Percentiles rank a stretch among this genome's conserved stretches.
Evolutionary conservation across 2,329 filamentous ascomycete genomes (phyloP).

Genomic region (Emergomyces pasteurianus): DNA sequence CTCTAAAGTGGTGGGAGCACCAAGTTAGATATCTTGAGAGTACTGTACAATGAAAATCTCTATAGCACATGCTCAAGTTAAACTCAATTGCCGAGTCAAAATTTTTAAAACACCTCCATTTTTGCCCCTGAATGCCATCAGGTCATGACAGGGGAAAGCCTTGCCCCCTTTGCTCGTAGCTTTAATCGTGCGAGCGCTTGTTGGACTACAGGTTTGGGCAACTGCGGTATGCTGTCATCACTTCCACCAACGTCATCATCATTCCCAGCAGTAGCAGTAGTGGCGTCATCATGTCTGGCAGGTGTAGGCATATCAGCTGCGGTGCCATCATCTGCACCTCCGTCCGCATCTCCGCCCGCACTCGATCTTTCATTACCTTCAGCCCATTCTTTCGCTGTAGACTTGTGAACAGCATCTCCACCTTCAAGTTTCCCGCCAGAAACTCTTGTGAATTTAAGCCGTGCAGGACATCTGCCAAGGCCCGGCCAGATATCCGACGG

Average conservation of each 20-base stretch:
- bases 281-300: neutral
- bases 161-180: conserved; percentile 14
- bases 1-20: neutral
- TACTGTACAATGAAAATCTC: neutral
- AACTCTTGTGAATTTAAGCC: conserved; percentile 28
- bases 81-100: neutral
- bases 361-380: conserved; percentile 6
- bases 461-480: conserved; percentile 47
- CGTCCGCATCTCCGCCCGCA: conserved; percentile 2
- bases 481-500: conserved; percentile 81
- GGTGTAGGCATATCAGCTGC: neutral
- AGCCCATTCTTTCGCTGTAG: neutral
- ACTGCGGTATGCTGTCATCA: conserved; percentile 30
- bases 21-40: neutral
- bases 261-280: neutral
- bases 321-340: conserved; percentile 1
- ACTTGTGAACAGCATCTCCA: conserved; percentile 4
- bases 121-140: neutral
- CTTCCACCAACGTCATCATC: conserved; percentile 7
- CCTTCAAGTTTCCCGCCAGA: conserved; percentile 24
- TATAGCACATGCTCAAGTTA: neutral
- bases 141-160: neutral
- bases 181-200: conserved; percentile 31
- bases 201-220: conserved; percentile 33
- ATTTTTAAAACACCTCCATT: neutral